Evolutionary conservation across 768 basidiomycete genomes (phyloP), one percentile per base, ranked within the genome.

Genomic region (Pisolithus orientalis): DNA sequence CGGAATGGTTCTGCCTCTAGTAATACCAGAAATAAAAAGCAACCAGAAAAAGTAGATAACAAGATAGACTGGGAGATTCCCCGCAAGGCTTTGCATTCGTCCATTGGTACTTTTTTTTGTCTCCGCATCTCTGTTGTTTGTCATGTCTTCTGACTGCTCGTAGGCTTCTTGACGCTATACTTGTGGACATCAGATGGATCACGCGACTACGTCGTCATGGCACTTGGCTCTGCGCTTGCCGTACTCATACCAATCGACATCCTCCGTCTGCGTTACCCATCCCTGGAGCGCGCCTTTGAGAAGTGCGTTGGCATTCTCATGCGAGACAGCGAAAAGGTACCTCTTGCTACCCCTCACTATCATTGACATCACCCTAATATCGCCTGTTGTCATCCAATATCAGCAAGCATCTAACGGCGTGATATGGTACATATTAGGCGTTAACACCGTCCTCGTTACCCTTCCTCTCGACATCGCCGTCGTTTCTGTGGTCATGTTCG

Each of bases 401-500:
- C 56, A 90, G 83, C 75, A 81, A 63, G 73, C 79, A 29, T 78
- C 84, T 9, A 95, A 96, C 61, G 94, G 94, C 1, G 90, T 94
- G 28, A 81, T 85, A 44, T 95, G 53, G 90, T 96, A 95, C 65
- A 84, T 95, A 53, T 68, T 94, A 25, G 94, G 94, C 16, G 90
- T 88, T 56, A 80, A 89, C 55, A 79, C 84, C 61, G 88, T 83
- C 14, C 77, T 96, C 17, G 69, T 79, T 0, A 69, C 83, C 47
- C 88, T 90, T 62, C 94, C 94, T 2, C 75, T 85, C 45, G 94
- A 95, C 62, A 78, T 96, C 31, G 93, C 93, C 10, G 82, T 89
- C n/a, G 83, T 95, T 13, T 80, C 92, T 6, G 87, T 96, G 57
- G 77, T 94, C 58, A 90, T 93, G 93, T 90, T 65, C 60, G 87